Evolutionary conservation across 192 early-diverging fungal species (phyloP).

Genomic region (Linderina pennispora): DNA sequence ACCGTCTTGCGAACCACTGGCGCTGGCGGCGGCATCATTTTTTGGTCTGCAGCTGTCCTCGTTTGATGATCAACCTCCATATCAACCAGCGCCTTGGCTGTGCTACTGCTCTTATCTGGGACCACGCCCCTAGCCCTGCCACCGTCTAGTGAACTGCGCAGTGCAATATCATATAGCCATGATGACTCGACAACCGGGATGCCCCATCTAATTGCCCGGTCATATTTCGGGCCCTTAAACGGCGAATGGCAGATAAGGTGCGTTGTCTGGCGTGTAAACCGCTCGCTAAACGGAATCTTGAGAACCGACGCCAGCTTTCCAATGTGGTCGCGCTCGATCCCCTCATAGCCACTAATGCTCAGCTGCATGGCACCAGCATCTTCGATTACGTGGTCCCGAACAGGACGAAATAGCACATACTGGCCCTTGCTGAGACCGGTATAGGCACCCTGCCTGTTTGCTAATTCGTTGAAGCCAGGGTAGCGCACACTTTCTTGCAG

Average conservation of each 20-base stretch:
- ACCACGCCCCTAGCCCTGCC: too few relatives aligned
- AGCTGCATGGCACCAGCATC: conserved; percentile 11
- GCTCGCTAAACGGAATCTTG: conserved; percentile 47
- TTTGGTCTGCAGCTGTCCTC: too few relatives aligned
- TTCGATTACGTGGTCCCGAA: neutral
- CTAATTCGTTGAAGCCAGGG: conserved; percentile 21
- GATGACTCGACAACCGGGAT: conserved; percentile 58
- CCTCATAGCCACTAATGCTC: conserved; percentile 55
- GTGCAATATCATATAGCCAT: conserved; percentile 40
- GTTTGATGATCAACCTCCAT: too few relatives aligned
- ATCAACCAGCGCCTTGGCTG: too few relatives aligned
- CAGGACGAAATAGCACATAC: conserved; percentile 40
- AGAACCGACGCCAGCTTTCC: conserved; percentile 38
- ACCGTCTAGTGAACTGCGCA: too few relatives aligned
- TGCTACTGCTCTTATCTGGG: too few relatives aligned
- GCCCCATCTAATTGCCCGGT: conserved; percentile 67
- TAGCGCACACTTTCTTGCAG: conserved; percentile 34
- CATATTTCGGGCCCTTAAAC: conserved; percentile 61
- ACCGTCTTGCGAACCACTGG: too few relatives aligned
- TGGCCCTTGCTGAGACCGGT: conserved; percentile 21
- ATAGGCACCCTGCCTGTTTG: neutral
- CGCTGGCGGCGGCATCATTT: too few relatives aligned
- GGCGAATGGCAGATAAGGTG: conserved; percentile 63
- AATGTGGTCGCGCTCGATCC: conserved; percentile 52
- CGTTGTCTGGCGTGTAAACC: conserved; percentile 53